Conservation (phyloP, 2,329 filamentous ascomycete species). For the Fusarium phyllophilum region DNA sequence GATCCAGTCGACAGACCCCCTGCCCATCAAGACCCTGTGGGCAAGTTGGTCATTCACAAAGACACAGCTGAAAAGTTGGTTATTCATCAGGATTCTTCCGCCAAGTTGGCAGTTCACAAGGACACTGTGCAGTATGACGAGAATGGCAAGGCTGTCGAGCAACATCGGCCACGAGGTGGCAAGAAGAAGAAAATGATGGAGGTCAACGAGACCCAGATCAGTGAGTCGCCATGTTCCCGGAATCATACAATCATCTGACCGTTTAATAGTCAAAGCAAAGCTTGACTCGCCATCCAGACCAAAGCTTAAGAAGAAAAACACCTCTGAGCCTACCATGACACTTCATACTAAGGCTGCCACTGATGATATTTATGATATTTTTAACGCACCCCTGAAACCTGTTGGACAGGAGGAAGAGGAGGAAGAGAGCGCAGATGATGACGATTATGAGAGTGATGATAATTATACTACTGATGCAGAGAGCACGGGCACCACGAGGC, state of each 20-base stretch:
- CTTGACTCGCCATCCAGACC: constrained; percentile 87
- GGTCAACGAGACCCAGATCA: constrained; percentile 90
- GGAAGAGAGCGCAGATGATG: constrained; percentile 65
- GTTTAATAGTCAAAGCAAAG: constrained; percentile 82
- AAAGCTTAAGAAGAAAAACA: constrained; percentile 82
- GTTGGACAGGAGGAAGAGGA: constrained; percentile 44
- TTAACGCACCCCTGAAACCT: constrained; percentile 76
- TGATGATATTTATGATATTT: constrained; percentile 97
- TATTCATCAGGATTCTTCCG: constrained; percentile 33
- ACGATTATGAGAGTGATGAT: constrained; percentile 76
- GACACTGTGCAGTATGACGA: constrained; percentile 62
- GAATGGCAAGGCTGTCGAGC: constrained; percentile 64
- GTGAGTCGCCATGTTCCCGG: constrained; percentile 61
- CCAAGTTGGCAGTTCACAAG: constrained; percentile 42
- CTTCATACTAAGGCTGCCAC: constrained; percentile 94
- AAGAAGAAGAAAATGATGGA: constrained; percentile 86
- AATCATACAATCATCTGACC: constrained; percentile 43
- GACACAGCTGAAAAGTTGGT: constrained; percentile 15
- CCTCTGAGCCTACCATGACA: constrained; percentile 93
- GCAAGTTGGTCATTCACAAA: constrained; percentile 22
- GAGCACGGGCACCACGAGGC: constrained; percentile 80
- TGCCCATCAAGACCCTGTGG: constrained; percentile 26
- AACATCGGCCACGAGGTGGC: constrained; percentile 55
- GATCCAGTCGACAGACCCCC: constrained; percentile 38
- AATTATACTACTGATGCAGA: constrained; percentile 89